Percentiles rank a stretch among this genome's conserved stretches.
phyloP scores from a whole-genome alignment of 2,329 filamentous ascomycete genomes.

The Alternaria sp. region DNA sequence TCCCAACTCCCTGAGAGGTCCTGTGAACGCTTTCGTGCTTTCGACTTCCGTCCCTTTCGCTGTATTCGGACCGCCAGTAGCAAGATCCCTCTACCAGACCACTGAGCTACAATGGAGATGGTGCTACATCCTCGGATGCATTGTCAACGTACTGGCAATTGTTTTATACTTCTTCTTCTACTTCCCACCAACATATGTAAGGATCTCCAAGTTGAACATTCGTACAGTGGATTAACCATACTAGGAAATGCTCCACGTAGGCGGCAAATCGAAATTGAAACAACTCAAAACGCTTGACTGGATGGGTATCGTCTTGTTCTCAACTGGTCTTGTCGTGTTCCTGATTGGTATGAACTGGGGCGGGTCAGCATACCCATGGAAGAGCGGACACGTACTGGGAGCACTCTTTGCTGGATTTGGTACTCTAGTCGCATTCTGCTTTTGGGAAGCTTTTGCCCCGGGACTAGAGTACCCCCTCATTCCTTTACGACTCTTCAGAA shows the following conservation, averaged over 20 bases:
- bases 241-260: constrained; percentile 48
- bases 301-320: constrained; percentile 57
- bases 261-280: constrained; percentile 46
- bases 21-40: constrained; percentile 48
- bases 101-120: constrained; percentile 45
- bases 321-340: constrained; percentile 56
- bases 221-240: neutral
- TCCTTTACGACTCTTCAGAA: constrained; percentile 49
- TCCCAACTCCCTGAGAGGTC: constrained; percentile 41
- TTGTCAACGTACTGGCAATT: constrained; percentile 40
- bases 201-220: constrained; percentile 2
- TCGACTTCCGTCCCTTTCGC: constrained; percentile 42
- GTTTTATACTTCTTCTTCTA: constrained; percentile 49
- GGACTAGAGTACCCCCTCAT: constrained; percentile 48
- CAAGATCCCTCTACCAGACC: constrained; percentile 40
- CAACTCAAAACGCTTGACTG: constrained; percentile 56
- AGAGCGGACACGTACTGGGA: constrained; percentile 45
- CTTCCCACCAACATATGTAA: constrained; percentile 44
- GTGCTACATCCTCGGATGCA: constrained; percentile 42
- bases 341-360: constrained; percentile 59
- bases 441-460: constrained; percentile 38
- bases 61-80: constrained; percentile 43
- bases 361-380: constrained; percentile 48
- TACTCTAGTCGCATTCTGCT: constrained; percentile 43
- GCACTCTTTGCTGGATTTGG: constrained; percentile 45